phyloP scores from a whole-genome alignment of 345 rosid genomes.

The Syzygium grande region DNA sequence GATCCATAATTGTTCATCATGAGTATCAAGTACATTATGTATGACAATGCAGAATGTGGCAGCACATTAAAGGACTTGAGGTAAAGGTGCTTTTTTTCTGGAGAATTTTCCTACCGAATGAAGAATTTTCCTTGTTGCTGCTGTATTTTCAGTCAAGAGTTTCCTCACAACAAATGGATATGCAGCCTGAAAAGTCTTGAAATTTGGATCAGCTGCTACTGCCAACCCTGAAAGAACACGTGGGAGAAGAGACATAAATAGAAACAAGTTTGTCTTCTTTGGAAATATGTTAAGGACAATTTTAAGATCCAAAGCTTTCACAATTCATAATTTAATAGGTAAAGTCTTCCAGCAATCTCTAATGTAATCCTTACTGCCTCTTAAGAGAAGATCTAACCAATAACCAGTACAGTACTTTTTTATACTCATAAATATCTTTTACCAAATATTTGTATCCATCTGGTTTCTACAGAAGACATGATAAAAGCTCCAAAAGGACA shows the following conservation, averaged over 20 bases:
- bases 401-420: not conserved
- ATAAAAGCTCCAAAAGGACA: not conserved
- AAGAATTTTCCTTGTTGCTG: conserved; percentile 59
- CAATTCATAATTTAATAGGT: not conserved
- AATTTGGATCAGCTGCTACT: conserved; percentile 64
- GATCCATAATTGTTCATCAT: not conserved
- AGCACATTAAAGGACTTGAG: not conserved
- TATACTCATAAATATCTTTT: not conserved
- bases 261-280: not conserved
- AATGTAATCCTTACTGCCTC: not conserved
- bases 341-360: not conserved
- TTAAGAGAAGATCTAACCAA: not conserved
- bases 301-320: not conserved
- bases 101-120: conserved; percentile 52
- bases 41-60: not conserved
- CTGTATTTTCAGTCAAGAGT: conserved; percentile 75
- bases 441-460: not conserved
- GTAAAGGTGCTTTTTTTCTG: not conserved
- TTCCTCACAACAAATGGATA: conserved; percentile 85
- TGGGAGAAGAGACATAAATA: conserved; percentile 1
- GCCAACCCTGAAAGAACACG: conserved; percentile 66
- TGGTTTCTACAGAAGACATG: not conserved
- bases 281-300: not conserved
- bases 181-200: conserved; percentile 92
- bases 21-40: not conserved